Conservation (phyloP, 2,329 filamentous ascomycete species). For the Fusarium sp. region DNA sequence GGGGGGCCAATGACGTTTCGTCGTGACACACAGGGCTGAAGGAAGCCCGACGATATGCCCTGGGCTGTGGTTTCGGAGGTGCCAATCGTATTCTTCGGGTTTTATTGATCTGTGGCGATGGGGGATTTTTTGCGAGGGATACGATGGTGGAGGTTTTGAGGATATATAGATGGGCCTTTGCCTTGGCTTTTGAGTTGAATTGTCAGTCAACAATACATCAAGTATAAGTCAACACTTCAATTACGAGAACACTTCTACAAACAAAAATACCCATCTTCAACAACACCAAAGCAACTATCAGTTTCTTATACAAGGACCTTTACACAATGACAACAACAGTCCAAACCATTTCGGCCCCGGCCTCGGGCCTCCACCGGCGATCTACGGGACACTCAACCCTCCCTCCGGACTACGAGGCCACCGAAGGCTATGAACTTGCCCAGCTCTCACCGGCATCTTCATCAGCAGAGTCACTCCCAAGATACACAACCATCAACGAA, state of each 20-base stretch:
- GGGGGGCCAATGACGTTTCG: constrained; percentile 21
- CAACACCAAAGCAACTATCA: neutral
- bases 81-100: constrained; percentile 35
- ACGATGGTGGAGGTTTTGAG: neutral
- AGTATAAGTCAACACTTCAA: neutral
- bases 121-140: neutral
- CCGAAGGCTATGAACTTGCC: constrained; percentile 39
- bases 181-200: neutral
- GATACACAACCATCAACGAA: constrained; percentile 35
- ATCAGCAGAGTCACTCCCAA: constrained; percentile 43
- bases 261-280: neutral
- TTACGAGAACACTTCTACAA: neutral
- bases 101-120: neutral
- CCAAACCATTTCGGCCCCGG: constrained; percentile 5
- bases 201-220: neutral
- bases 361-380: constrained; percentile 8
- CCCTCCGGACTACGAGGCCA: constrained; percentile 44
- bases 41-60: constrained; percentile 10
- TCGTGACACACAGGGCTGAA: constrained; percentile 22
- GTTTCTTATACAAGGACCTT: too few species aligned
- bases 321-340: constrained; percentile 24
- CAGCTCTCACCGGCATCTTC: constrained; percentile 40
- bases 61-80: constrained; percentile 11
- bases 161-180: constrained; percentile 15
- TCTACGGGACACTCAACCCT: constrained; percentile 31